phyloP scores from a whole-genome alignment of 805 yeast genomes.

The Cyberlindnera meyerae region DNA sequence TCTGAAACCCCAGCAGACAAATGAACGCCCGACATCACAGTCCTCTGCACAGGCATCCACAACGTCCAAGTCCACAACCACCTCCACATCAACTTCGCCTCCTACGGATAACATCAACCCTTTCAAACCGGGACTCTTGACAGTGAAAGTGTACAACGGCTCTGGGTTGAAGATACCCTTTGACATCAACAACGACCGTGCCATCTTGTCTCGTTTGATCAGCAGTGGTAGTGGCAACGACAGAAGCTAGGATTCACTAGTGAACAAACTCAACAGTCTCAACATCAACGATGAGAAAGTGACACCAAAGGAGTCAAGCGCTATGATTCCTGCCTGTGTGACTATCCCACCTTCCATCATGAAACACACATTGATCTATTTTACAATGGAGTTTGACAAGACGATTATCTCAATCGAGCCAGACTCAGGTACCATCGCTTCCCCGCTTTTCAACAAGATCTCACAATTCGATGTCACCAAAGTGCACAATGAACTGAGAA shows the following conservation, averaged over 20 bases:
- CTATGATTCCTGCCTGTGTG: constrained; percentile 47
- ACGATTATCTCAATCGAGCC: constrained; percentile 88
- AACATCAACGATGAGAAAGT: constrained; percentile 24
- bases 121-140: constrained; percentile 63
- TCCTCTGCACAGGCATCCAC: constrained; percentile 4
- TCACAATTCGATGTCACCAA: constrained; percentile 86
- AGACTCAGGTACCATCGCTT: constrained; percentile 69
- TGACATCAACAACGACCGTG: constrained; percentile 58
- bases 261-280: constrained; percentile 17
- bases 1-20: not conserved
- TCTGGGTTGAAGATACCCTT: constrained; percentile 66
- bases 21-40: constrained; percentile 5
- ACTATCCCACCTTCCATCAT: constrained; percentile 50
- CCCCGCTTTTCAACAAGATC: constrained; percentile 82
- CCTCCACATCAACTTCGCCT: not conserved
- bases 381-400: constrained; percentile 92
- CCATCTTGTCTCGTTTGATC: constrained; percentile 60
- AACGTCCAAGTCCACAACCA: not conserved
- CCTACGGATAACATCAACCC: constrained; percentile 14
- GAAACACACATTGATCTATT: constrained; percentile 67
- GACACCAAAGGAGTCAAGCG: constrained; percentile 8
- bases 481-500: constrained; percentile 52
- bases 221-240: constrained; percentile 46
- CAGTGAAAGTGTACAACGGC: constrained; percentile 72
- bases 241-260: constrained; percentile 18